Evolutionary conservation across 352 stramenopile genomes (phyloP).

Genomic region (Phytophthora tentaculata): DNA sequence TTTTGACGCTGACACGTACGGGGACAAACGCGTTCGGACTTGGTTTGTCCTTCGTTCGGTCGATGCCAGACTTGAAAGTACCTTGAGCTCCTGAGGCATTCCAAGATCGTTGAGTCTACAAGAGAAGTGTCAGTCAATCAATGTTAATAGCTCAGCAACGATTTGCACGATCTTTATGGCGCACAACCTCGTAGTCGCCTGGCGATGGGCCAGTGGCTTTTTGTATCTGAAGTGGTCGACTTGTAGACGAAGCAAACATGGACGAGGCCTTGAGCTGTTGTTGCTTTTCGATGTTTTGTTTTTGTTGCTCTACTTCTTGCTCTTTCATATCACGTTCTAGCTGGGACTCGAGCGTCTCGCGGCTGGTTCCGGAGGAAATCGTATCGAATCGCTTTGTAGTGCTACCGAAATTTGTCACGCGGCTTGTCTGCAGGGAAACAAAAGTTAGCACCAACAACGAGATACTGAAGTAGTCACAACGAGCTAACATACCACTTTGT

Average conservation of each 20-base stretch:
- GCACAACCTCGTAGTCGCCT: slow-evolving; percentile 74
- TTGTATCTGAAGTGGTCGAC: slow-evolving; percentile 48
- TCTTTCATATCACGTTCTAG: slow-evolving; percentile 67
- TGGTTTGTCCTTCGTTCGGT: slow-evolving; percentile 55
- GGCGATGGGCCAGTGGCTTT: slow-evolving; percentile 53
- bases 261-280: slow-evolving; percentile 59
- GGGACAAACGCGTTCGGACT: slow-evolving; percentile 45
- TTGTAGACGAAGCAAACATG: slow-evolving; percentile 71
- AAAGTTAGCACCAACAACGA: not conserved
- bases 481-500: slow-evolving; percentile 66
- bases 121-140: not conserved
- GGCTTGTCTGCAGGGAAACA: slow-evolving; percentile 49
- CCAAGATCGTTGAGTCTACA: slow-evolving; percentile 68
- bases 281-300: slow-evolving; percentile 24
- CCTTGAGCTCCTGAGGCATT: slow-evolving; percentile 63
- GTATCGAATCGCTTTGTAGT: slow-evolving; percentile 82
- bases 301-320: slow-evolving; percentile 22
- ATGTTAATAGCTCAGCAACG: not conserved
- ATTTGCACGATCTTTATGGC: not conserved
- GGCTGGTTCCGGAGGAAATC: slow-evolving; percentile 31
- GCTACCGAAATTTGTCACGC: slow-evolving; percentile 72
- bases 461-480: not conserved
- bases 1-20: slow-evolving; percentile 29
- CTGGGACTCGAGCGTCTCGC: slow-evolving; percentile 54
- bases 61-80: slow-evolving; percentile 71